These are phyloP conservation scores for Orychophragmus violaceus DNA, from an alignment of 345 rosid species.

Conservation along the genomic window DNA sequence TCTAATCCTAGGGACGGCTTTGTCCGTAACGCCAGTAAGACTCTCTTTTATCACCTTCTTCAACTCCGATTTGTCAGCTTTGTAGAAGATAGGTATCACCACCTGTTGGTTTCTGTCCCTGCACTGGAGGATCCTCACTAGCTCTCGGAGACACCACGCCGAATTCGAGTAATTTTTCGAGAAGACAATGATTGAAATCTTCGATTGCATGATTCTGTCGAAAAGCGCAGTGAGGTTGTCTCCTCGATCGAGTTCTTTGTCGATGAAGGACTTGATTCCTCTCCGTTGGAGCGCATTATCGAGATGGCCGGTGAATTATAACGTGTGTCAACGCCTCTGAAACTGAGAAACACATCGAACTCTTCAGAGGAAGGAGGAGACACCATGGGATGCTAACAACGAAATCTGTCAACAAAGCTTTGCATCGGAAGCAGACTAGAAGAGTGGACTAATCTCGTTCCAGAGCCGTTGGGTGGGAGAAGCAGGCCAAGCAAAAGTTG, in stretches of 20 bases:
- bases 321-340: conserved; percentile 36
- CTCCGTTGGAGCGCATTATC: background rate
- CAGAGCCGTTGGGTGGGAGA: too few species aligned
- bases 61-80: conserved; percentile 6
- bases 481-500: too few species aligned
- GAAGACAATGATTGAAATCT: conserved; percentile 24
- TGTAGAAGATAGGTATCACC: conserved; percentile 29
- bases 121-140: conserved; percentile 24
- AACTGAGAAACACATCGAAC: conserved; percentile 32
- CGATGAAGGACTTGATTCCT: conserved; percentile 26
- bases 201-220: conserved; percentile 21
- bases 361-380: conserved; percentile 13
- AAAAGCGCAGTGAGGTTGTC: conserved; percentile 21
- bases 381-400: conserved; percentile 6
- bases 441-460: too few species aligned
- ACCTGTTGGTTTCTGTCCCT: conserved; percentile 9
- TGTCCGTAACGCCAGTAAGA: conserved; percentile 3
- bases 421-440: too few species aligned
- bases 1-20: too few species aligned
- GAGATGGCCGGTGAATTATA: conserved; percentile 34
- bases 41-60: conserved; percentile 17
- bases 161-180: conserved; percentile 20
- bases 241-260: conserved; percentile 21
- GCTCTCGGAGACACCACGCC: conserved; percentile 29
- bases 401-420: too few species aligned